Evolutionary conservation across 2,329 filamentous ascomycete species (phyloP).

Genomic region (Colletotrichum nymphaeae): DNA sequence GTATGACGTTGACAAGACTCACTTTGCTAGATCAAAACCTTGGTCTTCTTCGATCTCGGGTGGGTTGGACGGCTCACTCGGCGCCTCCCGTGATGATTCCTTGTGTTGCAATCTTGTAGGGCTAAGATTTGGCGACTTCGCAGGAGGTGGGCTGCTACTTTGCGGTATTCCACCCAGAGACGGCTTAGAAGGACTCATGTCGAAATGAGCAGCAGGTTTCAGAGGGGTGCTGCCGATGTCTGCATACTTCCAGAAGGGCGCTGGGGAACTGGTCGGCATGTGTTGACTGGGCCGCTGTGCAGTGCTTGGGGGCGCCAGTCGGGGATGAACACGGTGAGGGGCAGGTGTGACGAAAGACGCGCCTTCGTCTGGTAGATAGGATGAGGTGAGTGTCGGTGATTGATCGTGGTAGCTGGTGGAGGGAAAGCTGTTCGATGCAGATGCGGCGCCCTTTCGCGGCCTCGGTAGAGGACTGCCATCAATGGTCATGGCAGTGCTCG

Average conservation of each 20-base stretch:
- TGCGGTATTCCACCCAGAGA: constrained; percentile 51
- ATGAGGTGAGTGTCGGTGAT: constrained; percentile 71
- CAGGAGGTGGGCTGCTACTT: constrained; percentile 70
- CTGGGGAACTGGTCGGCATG: constrained; percentile 86
- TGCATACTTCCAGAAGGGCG: constrained; percentile 89
- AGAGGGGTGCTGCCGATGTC: constrained; percentile 81
- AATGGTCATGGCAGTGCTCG: constrained; percentile 52
- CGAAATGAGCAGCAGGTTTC: constrained; percentile 59
- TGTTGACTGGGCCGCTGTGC: constrained; percentile 85
- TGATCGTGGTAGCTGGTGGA: constrained; percentile 65
- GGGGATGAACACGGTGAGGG: constrained; percentile 78
- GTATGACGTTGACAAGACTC: constrained; percentile 39
- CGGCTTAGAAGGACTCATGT: constrained; percentile 69
- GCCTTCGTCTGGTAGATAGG: constrained; percentile 70
- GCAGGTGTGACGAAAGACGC: constrained; percentile 77
- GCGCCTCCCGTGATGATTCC: constrained; percentile 37
- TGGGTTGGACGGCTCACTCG: constrained; percentile 39
- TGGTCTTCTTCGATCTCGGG: constrained; percentile 59
- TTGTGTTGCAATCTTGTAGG: constrained; percentile 51
- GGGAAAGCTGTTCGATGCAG: constrained; percentile 57
- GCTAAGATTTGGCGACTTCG: constrained; percentile 65
- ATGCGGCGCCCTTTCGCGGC: constrained; percentile 59
- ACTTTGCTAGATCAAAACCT: constrained; percentile 71
- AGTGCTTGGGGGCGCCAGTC: constrained; percentile 82
- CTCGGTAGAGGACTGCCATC: constrained; percentile 73